A percentile compares a stretch with the other conserved stretches of the same genome.
Conservation (phyloP, 139 green algal genomes). For the Coelastrella sp. region DNA sequence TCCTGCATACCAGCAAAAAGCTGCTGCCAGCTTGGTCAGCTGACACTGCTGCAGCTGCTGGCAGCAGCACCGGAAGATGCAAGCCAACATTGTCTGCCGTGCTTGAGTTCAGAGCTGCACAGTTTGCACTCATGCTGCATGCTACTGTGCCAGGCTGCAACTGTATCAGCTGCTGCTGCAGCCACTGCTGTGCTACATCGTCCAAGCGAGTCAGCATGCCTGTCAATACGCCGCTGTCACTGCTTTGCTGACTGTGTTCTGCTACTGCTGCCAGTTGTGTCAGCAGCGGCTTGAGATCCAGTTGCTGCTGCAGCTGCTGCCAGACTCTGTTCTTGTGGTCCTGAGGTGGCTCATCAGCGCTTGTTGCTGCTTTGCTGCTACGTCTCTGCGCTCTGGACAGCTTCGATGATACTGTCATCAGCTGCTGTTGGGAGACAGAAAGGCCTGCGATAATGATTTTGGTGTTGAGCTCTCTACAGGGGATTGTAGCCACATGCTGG, state of each 20-base stretch:
- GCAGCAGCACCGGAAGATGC: constrained; percentile 15
- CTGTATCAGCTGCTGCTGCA: constrained; percentile 32
- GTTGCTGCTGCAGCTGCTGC: neutral
- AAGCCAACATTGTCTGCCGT: neutral
- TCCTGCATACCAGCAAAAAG: neutral
- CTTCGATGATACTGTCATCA: constrained; percentile 36
- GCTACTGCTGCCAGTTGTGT: neutral
- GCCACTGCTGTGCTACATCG: constrained; percentile 1
- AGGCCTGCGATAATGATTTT: neutral
- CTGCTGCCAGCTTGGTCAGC: neutral
- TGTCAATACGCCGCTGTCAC: neutral
- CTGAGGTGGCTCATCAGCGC: constrained; percentile 18
- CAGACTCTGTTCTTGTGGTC: neutral
- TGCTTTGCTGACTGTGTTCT: neutral
- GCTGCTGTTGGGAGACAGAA: constrained; percentile 57
- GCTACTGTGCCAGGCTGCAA: neutral
- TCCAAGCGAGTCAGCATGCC: neutral
- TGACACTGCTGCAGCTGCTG: neutral
- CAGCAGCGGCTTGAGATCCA: neutral
- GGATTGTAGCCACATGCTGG: no score
- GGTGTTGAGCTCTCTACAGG: neutral
- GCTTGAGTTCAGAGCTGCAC: neutral
- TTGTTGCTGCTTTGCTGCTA: neutral
- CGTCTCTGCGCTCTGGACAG: neutral
- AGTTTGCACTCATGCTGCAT: neutral